phyloP scores from a whole-genome alignment of 768 basidiomycete species.

The Russula sp. region DNA sequence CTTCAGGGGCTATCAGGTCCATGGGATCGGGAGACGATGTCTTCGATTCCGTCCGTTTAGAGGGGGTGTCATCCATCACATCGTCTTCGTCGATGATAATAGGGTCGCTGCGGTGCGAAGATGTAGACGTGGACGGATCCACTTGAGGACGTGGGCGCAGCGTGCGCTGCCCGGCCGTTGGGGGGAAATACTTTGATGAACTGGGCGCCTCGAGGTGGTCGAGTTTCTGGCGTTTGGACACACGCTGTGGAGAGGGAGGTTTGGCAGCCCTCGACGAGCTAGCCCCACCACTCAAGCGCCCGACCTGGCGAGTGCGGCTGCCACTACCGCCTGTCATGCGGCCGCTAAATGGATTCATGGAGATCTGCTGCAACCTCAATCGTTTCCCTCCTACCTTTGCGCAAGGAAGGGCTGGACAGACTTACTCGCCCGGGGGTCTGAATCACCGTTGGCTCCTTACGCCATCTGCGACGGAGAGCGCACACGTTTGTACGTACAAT shows the following conservation, averaged over 20 bases:
- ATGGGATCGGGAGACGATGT: constrained; percentile 14
- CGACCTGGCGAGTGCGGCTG: not conserved
- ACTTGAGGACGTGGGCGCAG: not conserved
- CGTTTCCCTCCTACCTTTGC: not conserved
- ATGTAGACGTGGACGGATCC: not conserved
- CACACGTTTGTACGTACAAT: not conserved
- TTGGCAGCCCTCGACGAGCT: not conserved
- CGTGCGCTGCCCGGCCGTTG: not conserved
- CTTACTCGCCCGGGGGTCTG: constrained; percentile 8
- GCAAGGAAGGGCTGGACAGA: not conserved
- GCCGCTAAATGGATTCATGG: constrained; percentile 3
- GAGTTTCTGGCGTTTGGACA: constrained; percentile 7
- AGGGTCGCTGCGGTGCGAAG: not conserved
- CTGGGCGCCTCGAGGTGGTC: not conserved
- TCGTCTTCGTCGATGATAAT: constrained; percentile 15
- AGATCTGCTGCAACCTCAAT: not conserved
- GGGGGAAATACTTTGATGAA: not conserved
- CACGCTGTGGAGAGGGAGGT: not conserved
- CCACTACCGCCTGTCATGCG: not conserved
- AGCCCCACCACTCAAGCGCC: not conserved
- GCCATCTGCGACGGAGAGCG: constrained; percentile 7
- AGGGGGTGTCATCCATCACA: not conserved
- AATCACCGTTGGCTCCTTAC: not conserved
- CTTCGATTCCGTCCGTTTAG: not conserved
- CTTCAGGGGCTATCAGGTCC: not conserved